phyloP scores from a whole-genome alignment of 2,329 filamentous ascomycete genomes.

The Neonectria coccinea region DNA sequence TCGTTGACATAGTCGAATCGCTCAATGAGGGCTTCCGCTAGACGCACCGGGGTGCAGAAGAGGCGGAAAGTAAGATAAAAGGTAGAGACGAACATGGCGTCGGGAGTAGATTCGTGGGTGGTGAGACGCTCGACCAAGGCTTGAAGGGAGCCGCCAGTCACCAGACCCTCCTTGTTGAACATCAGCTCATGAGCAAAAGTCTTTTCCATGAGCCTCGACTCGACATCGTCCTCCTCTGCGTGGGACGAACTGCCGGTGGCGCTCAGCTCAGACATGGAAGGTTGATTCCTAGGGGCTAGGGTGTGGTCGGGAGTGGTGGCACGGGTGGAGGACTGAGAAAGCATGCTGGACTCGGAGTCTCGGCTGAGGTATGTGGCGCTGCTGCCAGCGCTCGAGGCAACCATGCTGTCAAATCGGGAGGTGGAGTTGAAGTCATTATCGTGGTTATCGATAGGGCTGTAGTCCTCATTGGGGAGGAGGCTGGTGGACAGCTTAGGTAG shows the following conservation, averaged over 20 bases:
- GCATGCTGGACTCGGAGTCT: conserved; percentile 82
- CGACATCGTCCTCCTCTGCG: conserved; percentile 85
- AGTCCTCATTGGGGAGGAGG: conserved; percentile 60
- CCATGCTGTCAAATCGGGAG: conserved; percentile 75
- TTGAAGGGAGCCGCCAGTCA: conserved; percentile 90
- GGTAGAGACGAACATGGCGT: conserved; percentile 90
- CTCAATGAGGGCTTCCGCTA: conserved; percentile 86
- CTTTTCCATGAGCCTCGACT: conserved; percentile 87
- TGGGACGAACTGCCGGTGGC: conserved; percentile 71
- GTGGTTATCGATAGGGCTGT: conserved; percentile 61
- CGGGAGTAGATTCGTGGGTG: conserved; percentile 90
- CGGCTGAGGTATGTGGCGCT: conserved; percentile 83
- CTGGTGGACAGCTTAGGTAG: conserved; percentile 69
- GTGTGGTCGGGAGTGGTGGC: conserved; percentile 85
- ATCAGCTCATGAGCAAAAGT: conserved; percentile 93
- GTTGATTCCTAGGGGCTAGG: conserved; percentile 66
- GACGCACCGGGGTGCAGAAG: conserved; percentile 83
- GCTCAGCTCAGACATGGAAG: conserved; percentile 77
- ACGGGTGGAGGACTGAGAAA: conserved; percentile 86
- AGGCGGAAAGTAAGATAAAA: conserved; percentile 97
- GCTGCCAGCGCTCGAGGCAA: conserved; percentile 81
- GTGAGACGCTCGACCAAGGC: conserved; percentile 96
- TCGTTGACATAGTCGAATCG: conserved; percentile 93
- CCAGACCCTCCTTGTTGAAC: conserved; percentile 92
- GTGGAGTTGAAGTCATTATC: conserved; percentile 64